phyloP scores from a whole-genome alignment of 2,329 filamentous ascomycete genomes.

The Thermothelomyces thermophilus region DNA sequence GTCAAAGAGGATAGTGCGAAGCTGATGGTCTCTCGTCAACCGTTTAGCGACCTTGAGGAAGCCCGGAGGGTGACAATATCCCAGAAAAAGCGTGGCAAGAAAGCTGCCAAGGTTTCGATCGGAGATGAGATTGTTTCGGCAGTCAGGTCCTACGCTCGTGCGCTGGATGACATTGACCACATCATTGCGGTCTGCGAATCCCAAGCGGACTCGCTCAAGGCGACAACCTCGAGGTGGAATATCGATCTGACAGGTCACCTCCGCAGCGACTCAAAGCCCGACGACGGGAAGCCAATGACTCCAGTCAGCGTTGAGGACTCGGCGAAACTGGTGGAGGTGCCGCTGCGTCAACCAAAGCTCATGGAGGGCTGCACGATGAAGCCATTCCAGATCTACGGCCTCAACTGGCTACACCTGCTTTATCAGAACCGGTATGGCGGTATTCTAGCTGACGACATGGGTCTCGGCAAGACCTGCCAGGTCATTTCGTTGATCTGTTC shows the following conservation, averaged over 20 bases:
- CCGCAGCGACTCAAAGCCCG: slow-evolving; percentile 28
- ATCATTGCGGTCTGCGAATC: slow-evolving; percentile 70
- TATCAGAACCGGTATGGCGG: slow-evolving; percentile 75
- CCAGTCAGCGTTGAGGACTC: slow-evolving; percentile 33
- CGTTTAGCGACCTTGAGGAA: slow-evolving; percentile 61
- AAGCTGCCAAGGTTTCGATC: slow-evolving; percentile 41
- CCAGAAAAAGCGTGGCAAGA: slow-evolving; percentile 42
- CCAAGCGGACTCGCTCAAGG: slow-evolving; percentile 54
- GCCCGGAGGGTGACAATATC: slow-evolving; percentile 57
- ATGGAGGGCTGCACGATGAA: slow-evolving; percentile 80
- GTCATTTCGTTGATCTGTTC: slow-evolving; percentile 88
- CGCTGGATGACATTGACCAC: slow-evolving; percentile 76
- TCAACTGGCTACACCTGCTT: slow-evolving; percentile 89
- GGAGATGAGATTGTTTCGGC: slow-evolving; percentile 48
- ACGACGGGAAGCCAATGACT: slow-evolving; percentile 36
- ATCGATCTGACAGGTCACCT: slow-evolving; percentile 42
- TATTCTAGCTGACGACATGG: slow-evolving; percentile 97
- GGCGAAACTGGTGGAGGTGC: slow-evolving; percentile 35
- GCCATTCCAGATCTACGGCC: slow-evolving; percentile 85
- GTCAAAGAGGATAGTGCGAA: slow-evolving; percentile 64
- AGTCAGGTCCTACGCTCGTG: slow-evolving; percentile 65
- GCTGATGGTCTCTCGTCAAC: slow-evolving; percentile 64
- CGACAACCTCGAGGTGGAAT: slow-evolving; percentile 42
- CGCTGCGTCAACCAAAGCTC: slow-evolving; percentile 60
- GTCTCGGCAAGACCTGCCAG: slow-evolving; percentile 91